Conservation (phyloP, 306 rosid species). For the Clitoria ternatea region DNA sequence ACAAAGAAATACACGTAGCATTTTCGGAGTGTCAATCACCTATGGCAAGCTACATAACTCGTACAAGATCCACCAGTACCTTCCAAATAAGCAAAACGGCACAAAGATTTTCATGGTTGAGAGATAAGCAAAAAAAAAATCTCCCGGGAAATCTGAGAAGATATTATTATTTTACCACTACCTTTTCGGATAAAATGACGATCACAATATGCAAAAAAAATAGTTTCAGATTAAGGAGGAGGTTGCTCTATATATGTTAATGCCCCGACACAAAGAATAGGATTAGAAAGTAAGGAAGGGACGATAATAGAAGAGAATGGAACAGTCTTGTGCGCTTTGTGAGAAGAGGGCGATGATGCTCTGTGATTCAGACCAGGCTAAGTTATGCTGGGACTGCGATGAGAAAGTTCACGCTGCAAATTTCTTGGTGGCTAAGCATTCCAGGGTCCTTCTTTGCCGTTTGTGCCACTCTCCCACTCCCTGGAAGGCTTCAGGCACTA, state of each 20-base stretch:
- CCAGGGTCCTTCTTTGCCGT: slow-evolving; percentile 51
- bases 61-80: no score
- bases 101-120: background rate
- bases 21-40: no score
- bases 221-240: background rate
- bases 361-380: slow-evolving; percentile 68
- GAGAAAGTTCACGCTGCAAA: slow-evolving; percentile 63
- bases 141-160: background rate
- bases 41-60: no score
- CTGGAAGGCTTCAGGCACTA: slow-evolving; percentile 61
- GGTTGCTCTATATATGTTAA: background rate
- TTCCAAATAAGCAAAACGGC: background rate
- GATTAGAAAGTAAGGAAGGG: background rate
- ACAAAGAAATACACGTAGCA: no score
- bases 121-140: background rate
- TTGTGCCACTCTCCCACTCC: slow-evolving; percentile 52
- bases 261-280: no score
- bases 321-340: slow-evolving; percentile 53
- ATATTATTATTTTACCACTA: background rate
- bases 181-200: background rate
- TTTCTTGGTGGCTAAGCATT: slow-evolving; percentile 58
- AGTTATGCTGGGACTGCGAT: slow-evolving; percentile 76
- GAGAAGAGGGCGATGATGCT: slow-evolving; percentile 42
- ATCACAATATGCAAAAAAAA: background rate
- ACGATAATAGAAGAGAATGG: slow-evolving; percentile 37